Base-by-base conservation (phyloP, 139 green algal species). In the Trebouxia sp. region DNA sequence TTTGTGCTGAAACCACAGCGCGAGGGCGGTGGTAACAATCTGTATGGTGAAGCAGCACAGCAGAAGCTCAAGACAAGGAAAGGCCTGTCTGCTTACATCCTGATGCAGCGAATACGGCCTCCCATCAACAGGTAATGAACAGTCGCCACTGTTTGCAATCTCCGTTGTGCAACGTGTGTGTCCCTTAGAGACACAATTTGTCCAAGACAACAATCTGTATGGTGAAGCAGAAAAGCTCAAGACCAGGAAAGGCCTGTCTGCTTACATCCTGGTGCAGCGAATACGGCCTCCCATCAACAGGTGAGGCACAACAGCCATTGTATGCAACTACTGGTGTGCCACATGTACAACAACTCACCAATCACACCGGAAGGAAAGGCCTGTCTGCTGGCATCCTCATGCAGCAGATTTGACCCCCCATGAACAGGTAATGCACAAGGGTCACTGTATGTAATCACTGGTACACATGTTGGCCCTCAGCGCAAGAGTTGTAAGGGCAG, bases 151-250 rank as follows among this genome's bases (percentile, higher is more conserved):
- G 50, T 17, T 3, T 3, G 50, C 20, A 22, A 6, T 3, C 50
- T 17, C 22, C 20, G 50, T 5, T 17, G 26, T 6, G 4, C 4
- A 3, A 58, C 22, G 2, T 58, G 2, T 58, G 50, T 6, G 50
- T 28, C 3, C 4, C 50, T 17, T 5, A 58, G 50, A 28, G 48
- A 56, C 22, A 17, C 50, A 3, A 6, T n/a, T n/a, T n/a, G n/a
- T n/a, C n/a, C n/a, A n/a, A n/a, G n/a, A n/a, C n/a, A 99, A 99
- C 87, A 99, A 99, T 85, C 78, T 98, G 37, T 99, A 99, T 78
- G 95, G 92, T 82, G 69, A 78, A 65, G n/a, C 37, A 14, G 22
- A 89, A 4, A 89, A 92, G 48, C 81, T 98, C 53, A 45, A 53
- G 24, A 55, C 75, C 12, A 76, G 56, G 22, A 30, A 85, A 35